Conservation (phyloP, 2,329 filamentous ascomycete genomes). For the Myriosclerotinia scirpicola region DNA sequence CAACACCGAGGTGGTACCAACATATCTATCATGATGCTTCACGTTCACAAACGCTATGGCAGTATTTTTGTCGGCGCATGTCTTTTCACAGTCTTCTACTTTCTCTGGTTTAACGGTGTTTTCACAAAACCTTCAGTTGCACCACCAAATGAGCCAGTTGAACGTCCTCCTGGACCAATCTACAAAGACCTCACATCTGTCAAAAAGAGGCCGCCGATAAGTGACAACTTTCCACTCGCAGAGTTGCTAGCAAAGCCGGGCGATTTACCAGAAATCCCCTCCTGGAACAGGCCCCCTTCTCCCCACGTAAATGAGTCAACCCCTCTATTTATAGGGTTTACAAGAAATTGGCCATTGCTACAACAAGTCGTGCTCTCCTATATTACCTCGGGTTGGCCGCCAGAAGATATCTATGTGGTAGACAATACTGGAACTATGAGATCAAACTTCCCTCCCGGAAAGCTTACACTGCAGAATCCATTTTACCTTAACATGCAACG, state of each 20-base stretch:
- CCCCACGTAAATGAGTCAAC: slow-evolving; percentile 45
- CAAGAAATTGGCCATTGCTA: slow-evolving; percentile 54
- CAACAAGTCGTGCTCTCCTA: slow-evolving; percentile 58
- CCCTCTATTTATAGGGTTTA: slow-evolving; percentile 59
- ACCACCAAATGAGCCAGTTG: neutral
- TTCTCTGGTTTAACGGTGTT: neutral
- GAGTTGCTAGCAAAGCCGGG: neutral
- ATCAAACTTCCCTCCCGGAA: slow-evolving; percentile 49
- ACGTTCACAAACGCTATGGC: neutral
- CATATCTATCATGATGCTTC: neutral
- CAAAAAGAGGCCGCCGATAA: neutral
- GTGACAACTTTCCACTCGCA: neutral
- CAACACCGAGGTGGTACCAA: neutral
- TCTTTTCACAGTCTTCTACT: neutral
- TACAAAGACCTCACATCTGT: slow-evolving; percentile 3
- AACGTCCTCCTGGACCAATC: neutral
- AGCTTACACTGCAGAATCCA: slow-evolving; percentile 54
- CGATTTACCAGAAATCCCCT: neutral
- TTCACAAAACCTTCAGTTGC: neutral
- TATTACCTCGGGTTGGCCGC: slow-evolving; percentile 59
- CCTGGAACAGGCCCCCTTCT: neutral
- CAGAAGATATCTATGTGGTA: slow-evolving; percentile 55
- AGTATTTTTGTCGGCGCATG: neutral
- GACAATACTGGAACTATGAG: slow-evolving; percentile 60
- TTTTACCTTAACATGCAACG: slow-evolving; percentile 55